Evolutionary conservation across 139 green algal genomes (phyloP).

Genomic region (Micractinium conductrix): DNA sequence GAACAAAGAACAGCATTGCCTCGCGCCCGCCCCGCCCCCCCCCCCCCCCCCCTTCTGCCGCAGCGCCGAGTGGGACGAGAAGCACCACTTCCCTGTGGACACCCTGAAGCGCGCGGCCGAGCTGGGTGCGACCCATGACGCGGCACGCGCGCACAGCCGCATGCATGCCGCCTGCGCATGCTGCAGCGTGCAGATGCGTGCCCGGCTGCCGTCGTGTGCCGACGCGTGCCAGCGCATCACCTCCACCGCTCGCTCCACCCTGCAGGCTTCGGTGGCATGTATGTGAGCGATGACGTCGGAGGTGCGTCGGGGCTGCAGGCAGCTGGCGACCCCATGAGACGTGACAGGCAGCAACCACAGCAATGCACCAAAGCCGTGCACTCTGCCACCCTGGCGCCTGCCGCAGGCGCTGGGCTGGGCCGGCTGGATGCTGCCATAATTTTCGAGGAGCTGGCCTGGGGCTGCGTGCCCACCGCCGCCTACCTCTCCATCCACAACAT

Average conservation of each 20-base stretch:
- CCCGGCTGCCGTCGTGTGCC: too few relatives aligned
- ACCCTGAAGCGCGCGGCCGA: conserved; percentile 46
- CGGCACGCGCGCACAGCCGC: too few relatives aligned
- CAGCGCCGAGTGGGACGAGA: conserved; percentile 65
- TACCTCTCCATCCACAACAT: conserved; percentile 95
- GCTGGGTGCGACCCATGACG: conserved; percentile 20
- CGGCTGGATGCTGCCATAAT: conserved; percentile 76
- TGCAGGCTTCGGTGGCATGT: conserved; percentile 79
- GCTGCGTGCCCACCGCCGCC: conserved; percentile 73
- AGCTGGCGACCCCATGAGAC: too few relatives aligned
- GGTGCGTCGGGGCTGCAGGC: conserved; percentile 40
- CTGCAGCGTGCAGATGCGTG: too few relatives aligned
- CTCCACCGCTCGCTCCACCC: too few relatives aligned
- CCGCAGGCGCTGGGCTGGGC: conserved; percentile 34
- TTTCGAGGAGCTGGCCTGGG: conserved; percentile 82
- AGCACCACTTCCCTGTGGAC: conserved; percentile 73
- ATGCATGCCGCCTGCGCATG: too few relatives aligned
- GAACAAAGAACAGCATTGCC: too few relatives aligned
- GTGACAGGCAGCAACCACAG: too few relatives aligned
- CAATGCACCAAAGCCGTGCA: too few relatives aligned
- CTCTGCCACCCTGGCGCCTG: too few relatives aligned
- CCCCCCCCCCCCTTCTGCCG: not conserved
- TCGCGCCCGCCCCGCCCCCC: too few relatives aligned
- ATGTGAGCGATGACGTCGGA: conserved; percentile 59
- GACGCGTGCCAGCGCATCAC: too few relatives aligned